Base-by-base conservation (phyloP, 179 eudicot species). In the Nepenthes alata region DNA sequence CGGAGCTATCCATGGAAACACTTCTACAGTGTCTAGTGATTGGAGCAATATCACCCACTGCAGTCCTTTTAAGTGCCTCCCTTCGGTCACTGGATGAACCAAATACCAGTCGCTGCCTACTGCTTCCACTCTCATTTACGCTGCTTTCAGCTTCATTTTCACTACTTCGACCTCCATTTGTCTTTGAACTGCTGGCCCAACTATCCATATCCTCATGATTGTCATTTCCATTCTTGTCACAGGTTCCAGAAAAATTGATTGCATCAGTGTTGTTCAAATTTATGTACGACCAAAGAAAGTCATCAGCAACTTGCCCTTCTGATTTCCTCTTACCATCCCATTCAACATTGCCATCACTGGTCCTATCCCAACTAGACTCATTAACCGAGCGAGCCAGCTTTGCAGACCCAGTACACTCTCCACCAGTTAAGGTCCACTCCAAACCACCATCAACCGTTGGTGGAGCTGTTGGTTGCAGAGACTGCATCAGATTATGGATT, bases 111-210 rank as follows among this genome's bases (percentile, higher is more conserved):
- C 70, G 72, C 37, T 74, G 80, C 59, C 79, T 74, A 57, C 80
- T 79, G 58, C 74, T 81, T 39, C 84, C 83, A 63, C 81, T 75
- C 66, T 82, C 90, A 76, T 83, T 82, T 53, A 85, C 75, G 61
- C 88, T 80, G 60, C 90, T 88, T 14, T 89, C 85, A 35, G 93
- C 95, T 72, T 91, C 97, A 66, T 84, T 91, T 54, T 91, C 96
- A 75, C 94, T 91, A 67, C 86, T 85, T 47, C 88, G 95, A 66
- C 89, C 80, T n/a, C 91, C 96, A 67, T 85, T 91, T 35, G 90
- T 85, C 82, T 70, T 91, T 5, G 94, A 77, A 16, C 88, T 88
- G 74, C 97, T 91, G 37, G 87, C 96, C 58, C 83, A 76, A 60
- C 96, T 88, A 59, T 85, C 88, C 66, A 81, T 74, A 77, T 86